Evolutionary conservation across 2,329 filamentous ascomycete genomes (phyloP), one percentile per base, ranked within the genome.

Genomic region (Colletotrichum orbiculare): DNA sequence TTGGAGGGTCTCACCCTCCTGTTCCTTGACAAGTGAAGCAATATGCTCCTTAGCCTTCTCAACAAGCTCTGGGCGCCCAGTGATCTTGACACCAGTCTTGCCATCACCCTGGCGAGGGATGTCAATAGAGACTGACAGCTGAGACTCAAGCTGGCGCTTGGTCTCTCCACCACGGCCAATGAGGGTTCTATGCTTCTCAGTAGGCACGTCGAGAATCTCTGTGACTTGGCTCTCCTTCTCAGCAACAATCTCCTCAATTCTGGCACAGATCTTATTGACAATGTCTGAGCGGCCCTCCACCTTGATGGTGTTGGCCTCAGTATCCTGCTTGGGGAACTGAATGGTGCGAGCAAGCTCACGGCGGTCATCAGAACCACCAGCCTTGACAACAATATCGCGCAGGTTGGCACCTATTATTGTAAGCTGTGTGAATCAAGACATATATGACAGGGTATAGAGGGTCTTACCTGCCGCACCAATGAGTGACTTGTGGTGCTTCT

Each of bases 91-190:
- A 64, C 90, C 91, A 17, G 92, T 95, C 72, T 92, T 90, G 56
- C 89, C 90, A 68, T 91, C 91, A 46, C 93, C 94, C 79, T 97
- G 94, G 71, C 93, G 91, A 25, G 96, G 96, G 66, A 99, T 91
- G 73, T 98, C 95, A 68, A 99, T 88, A 8, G 90, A 89, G 57
- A 99, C 90, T 61, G 88, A 89, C 81, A 97, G 96, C 74, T 94
- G 88, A 42, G 90, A 85, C 82, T 99, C 96, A 34, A 99, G 85
- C 69, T 91, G 87, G 68, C 92, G 91, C 77, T 96, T 92, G 53
- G 89, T 89, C 70, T 97, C 94, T 68, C 96, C 96, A 68, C 93
- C 94, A 61, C 94, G 93, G 46, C 96, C 96, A 73, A 99, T 98
- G 33, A 99, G 85, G 8, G 92, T 85, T 58, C 94, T 87, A 77